Evolutionary conservation across 2,329 filamentous ascomycete species (phyloP), one percentile per base, ranked within the genome.

Genomic region (Microcyclospora pomicola): DNA sequence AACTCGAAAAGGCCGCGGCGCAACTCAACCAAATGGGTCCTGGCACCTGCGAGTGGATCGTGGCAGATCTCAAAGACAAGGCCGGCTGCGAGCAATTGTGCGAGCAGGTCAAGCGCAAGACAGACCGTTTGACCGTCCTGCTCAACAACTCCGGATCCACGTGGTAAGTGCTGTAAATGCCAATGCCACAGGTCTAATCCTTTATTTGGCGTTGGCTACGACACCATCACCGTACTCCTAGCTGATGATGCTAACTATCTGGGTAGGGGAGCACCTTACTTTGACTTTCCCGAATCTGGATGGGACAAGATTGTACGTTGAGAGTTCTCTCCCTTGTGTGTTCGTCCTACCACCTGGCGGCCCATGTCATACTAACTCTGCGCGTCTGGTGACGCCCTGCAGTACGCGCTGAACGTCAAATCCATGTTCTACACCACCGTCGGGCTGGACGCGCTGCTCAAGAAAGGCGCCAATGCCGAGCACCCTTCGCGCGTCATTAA

Each of bases 211-310:
- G 11, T 34, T 34, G 7, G 9, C 15, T 6, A 34, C n/a, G 33
- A 34, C 12, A 9, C 30, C 19, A 24, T 5, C 7, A 7, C 19
- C 7, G 19, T 24, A 24, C 7, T 5, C 19, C 19, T 24, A 7
- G 19, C 19, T 24, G 7, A 24, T 7, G 19, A 24, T 24, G n/a
- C 7, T 24, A 7, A 24, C 19, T 24, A 4, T 7, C 4, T 7
- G 19, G 7, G 7, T 24, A 46, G 49, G 62, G 71, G 70, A 9
- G 71, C 66, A 16, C 66, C 70, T 19, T 74, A 73, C 51, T 68
- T 72, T 42, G 63, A 73, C 51, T 75, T 72, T 47, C 70, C 70
- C 0, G 70, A 72, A 43, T 60, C 64, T 34, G 72, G 67, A 31
- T 75, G 71, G 68, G 71, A 72, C 45, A 69, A 73, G 45, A 59